Evolutionary conservation across 1,284 basidiomycete species (phyloP).

Genomic region (Sutorius eximius): DNA sequence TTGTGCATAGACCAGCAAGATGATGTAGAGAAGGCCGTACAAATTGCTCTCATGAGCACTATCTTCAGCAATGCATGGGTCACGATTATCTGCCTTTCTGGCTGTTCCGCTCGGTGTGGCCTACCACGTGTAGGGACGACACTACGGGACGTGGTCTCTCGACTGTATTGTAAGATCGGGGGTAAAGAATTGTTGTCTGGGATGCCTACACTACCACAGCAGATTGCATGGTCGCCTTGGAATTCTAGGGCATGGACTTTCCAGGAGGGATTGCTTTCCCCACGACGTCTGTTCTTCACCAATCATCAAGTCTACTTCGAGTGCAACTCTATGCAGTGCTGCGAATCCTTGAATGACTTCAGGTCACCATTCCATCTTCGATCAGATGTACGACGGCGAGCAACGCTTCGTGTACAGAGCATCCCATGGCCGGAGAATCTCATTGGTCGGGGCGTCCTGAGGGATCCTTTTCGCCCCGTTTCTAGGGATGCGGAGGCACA

Average conservation of each 20-base stretch:
- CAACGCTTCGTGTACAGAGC: background rate
- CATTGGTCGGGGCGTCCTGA: slow-evolving; percentile 8
- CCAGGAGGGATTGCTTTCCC: slow-evolving; percentile 21
- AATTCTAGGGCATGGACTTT: slow-evolving; percentile 15
- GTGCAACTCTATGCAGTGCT: slow-evolving; percentile 16
- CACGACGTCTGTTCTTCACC: slow-evolving; percentile 20
- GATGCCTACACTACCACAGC: slow-evolving; percentile 12
- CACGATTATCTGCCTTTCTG: slow-evolving; percentile 13
- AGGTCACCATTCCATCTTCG: slow-evolving; percentile 13
- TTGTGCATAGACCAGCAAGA: slow-evolving; percentile 7
- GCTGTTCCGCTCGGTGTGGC: slow-evolving; percentile 8
- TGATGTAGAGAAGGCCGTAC: too few species aligned
- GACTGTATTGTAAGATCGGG: slow-evolving; percentile 1
- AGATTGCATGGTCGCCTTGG: slow-evolving; percentile 13
- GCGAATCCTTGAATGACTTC: slow-evolving; percentile 15
- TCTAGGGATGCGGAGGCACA: background rate
- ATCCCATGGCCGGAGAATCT: background rate
- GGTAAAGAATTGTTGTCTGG: slow-evolving; percentile 8
- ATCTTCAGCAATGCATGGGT: too few species aligned
- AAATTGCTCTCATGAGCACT: too few species aligned
- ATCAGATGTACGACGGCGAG: slow-evolving; percentile 2
- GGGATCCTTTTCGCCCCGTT: slow-evolving; percentile 6
- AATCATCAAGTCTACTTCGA: slow-evolving; percentile 20
- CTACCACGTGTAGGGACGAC: slow-evolving; percentile 17
- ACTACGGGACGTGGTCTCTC: slow-evolving; percentile 4